A percentile compares a stretch with the other conserved stretches of the same genome.
Evolutionary conservation across 345 rosid genomes (phyloP).

Genomic region (Citrus maxima): DNA sequence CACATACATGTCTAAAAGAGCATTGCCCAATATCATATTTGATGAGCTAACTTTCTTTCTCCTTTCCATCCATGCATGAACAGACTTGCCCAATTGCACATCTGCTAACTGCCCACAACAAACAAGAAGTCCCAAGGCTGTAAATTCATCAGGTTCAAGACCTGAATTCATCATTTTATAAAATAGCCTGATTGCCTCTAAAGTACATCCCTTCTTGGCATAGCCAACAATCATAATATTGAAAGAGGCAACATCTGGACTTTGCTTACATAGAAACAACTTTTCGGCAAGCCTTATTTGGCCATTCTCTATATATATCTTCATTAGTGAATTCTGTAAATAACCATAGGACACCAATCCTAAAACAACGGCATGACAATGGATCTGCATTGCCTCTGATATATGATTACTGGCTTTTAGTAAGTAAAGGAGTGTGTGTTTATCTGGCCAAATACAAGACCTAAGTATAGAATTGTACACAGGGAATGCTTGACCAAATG

Average conservation of each 20-base stretch:
- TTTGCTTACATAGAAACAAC: slow-evolving; percentile 38
- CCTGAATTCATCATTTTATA: slow-evolving; percentile 28
- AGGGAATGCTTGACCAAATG: slow-evolving; percentile 20
- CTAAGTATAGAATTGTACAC: slow-evolving; percentile 44
- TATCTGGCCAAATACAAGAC: slow-evolving; percentile 36
- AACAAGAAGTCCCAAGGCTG: slow-evolving; percentile 45
- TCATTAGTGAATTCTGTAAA: slow-evolving; percentile 49
- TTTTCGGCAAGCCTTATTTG: slow-evolving; percentile 36
- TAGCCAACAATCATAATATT: slow-evolving; percentile 54
- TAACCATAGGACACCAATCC: slow-evolving; percentile 35
- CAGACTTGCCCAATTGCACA: slow-evolving; percentile 41
- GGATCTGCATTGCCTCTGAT: slow-evolving; percentile 46
- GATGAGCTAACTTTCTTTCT: slow-evolving; percentile 35
- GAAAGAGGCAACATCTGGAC: slow-evolving; percentile 44
- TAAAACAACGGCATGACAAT: slow-evolving; percentile 43
- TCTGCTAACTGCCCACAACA: slow-evolving; percentile 47
- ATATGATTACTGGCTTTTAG: slow-evolving; percentile 25
- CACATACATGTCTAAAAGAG: slow-evolving; percentile 45
- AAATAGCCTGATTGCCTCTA: slow-evolving; percentile 45
- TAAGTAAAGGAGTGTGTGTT: slow-evolving; percentile 39
- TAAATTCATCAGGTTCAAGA: slow-evolving; percentile 30
- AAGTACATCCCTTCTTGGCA: slow-evolving; percentile 41
- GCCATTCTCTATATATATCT: slow-evolving; percentile 42
- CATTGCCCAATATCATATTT: slow-evolving; percentile 48
- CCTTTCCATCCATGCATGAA: slow-evolving; percentile 45